These are phyloP conservation scores for Xanthoceras sorbifolium DNA, from an alignment of 345 rosid genomes.

Conservation along the genomic window DNA sequence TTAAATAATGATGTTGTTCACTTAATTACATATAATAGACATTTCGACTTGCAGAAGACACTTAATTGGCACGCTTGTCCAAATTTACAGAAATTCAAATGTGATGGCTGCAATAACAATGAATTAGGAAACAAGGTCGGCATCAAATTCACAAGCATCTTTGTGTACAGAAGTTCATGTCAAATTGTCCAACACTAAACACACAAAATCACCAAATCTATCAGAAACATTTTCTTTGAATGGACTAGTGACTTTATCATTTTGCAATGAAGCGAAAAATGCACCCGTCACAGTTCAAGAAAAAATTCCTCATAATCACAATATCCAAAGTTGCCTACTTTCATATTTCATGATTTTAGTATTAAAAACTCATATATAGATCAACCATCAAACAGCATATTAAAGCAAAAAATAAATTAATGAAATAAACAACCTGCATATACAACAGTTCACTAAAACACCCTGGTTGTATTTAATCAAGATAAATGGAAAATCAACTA, in stretches of 20 bases:
- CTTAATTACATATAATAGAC: neutral
- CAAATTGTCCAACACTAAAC: conserved; percentile 12
- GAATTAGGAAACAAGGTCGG: neutral
- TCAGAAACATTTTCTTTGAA: neutral
- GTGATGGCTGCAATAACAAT: neutral
- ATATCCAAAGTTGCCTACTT: neutral
- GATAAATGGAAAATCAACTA: neutral
- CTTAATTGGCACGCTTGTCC: neutral
- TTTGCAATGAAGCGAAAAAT: neutral
- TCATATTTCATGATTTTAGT: neutral
- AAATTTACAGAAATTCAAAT: neutral
- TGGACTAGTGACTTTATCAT: neutral
- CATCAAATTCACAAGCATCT: neutral
- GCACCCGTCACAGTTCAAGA: neutral
- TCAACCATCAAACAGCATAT: neutral
- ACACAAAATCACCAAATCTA: neutral
- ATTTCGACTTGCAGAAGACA: neutral
- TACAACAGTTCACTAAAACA: neutral
- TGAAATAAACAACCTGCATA: neutral
- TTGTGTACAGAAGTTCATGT: neutral
- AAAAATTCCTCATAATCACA: neutral
- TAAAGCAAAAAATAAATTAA: neutral
- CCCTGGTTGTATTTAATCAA: neutral
- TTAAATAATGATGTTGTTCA: neutral
- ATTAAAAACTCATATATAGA: neutral